These are phyloP conservation scores for Fusarium nygamai DNA, from an alignment of 2,329 filamentous ascomycete genomes.

Conservation along the genomic window DNA sequence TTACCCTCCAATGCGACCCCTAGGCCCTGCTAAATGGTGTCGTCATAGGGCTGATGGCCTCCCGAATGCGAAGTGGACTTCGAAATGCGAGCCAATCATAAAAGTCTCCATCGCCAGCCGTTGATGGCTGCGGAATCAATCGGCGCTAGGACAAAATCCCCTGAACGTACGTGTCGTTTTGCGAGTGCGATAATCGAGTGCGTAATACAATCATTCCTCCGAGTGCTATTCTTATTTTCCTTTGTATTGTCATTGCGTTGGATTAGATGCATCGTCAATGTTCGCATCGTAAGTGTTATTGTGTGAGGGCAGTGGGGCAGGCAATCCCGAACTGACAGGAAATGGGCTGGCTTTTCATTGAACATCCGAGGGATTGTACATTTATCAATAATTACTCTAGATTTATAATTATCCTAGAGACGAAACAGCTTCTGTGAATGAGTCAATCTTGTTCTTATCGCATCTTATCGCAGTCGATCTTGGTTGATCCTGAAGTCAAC, in stretches of 20 bases:
- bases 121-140: background rate
- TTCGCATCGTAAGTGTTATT: too few species aligned
- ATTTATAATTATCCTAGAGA: fast-evolving
- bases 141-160: background rate
- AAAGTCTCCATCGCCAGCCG: background rate
- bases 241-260: background rate
- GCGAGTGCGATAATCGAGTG: background rate
- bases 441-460: background rate
- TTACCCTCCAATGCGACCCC: background rate
- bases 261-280: background rate
- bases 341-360: fast-evolving
- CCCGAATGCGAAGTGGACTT: constrained; percentile 6
- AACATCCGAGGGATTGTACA: fast-evolving
- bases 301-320: too few species aligned
- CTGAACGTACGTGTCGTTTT: background rate
- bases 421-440: too few species aligned
- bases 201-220: background rate
- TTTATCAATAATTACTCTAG: fast-evolving
- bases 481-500: background rate
- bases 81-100: background rate
- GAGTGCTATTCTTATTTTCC: fast-evolving
- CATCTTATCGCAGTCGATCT: background rate
- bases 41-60: constrained; percentile 9
- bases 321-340: fast-evolving
- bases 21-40: background rate